phyloP scores from a whole-genome alignment of 148 eudicot species.

The Arctostaphylos glauca region DNA sequence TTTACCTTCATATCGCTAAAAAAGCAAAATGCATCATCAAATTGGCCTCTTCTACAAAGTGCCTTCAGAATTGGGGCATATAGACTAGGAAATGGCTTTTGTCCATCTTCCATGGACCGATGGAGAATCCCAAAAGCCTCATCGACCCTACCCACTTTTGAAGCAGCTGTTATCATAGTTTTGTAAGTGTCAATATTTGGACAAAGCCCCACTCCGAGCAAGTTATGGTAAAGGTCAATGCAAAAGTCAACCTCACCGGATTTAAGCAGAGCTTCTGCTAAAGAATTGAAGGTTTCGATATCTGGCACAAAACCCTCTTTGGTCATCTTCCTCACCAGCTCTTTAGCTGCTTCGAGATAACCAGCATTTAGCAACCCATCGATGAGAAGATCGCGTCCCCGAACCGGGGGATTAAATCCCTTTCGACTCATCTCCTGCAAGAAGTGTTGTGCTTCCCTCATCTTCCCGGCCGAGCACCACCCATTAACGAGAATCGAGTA shows the following conservation, averaged over 20 bases:
- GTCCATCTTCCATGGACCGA: constrained; percentile 84
- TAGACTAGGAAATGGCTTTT: constrained; percentile 89
- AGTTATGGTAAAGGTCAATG: constrained; percentile 64
- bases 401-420: constrained; percentile 85
- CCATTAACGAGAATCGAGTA: constrained; percentile 81
- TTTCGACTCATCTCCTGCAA: constrained; percentile 88
- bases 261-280: constrained; percentile 70
- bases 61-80: constrained; percentile 90
- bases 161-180: constrained; percentile 62
- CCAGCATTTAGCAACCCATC: constrained; percentile 92
- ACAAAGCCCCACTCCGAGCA: constrained; percentile 64
- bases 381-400: constrained; percentile 85
- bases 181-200: constrained; percentile 80
- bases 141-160: constrained; percentile 63
- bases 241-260: constrained; percentile 78
- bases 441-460: constrained; percentile 79
- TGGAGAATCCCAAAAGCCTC: constrained; percentile 77
- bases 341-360: constrained; percentile 79
- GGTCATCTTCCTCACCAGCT: constrained; percentile 73
- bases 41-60: constrained; percentile 73
- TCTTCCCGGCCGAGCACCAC: constrained; percentile 93
- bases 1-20: constrained; percentile 89
- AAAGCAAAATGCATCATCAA: constrained; percentile 90
- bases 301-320: constrained; percentile 86
- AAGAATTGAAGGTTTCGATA: constrained; percentile 72